phyloP scores from a whole-genome alignment of 768 basidiomycete species.

The Termitomyces sp. region DNA sequence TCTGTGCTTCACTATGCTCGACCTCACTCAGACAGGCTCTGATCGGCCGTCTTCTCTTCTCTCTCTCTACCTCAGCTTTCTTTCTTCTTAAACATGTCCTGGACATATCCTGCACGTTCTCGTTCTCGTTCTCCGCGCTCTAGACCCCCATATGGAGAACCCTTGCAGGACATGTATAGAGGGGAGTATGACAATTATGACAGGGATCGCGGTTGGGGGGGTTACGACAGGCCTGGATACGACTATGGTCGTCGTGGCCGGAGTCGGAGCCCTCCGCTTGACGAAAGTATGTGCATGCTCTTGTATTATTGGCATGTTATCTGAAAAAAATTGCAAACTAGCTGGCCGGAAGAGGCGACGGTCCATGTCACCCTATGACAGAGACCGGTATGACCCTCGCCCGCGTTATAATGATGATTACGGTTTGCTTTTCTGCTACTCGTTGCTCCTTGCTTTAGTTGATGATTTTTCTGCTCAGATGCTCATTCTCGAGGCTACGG shows the following conservation, averaged over 20 bases:
- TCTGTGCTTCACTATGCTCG: constrained; percentile 92
- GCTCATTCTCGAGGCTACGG: constrained; percentile 60
- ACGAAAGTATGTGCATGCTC: constrained; percentile 45
- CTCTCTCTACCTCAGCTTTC: constrained; percentile 53
- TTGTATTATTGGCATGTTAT: constrained; percentile 4
- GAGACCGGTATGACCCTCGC: constrained; percentile 78
- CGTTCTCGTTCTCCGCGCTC: constrained; percentile 78
- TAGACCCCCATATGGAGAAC: constrained; percentile 52
- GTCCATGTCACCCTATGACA: constrained; percentile 76
- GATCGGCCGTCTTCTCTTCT: constrained; percentile 57
- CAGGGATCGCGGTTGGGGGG: constrained; percentile 64
- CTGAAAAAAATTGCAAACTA: constrained; percentile 17
- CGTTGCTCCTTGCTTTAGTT: constrained; percentile 5
- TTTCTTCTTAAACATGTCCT: constrained; percentile 69
- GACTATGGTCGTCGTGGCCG: constrained; percentile 67
- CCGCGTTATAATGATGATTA: constrained; percentile 80
- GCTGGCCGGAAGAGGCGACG: constrained; percentile 73
- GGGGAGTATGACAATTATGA: constrained; percentile 69
- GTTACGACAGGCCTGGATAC: constrained; percentile 63
- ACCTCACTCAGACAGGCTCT: constrained; percentile 72
- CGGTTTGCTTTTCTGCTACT: constrained; percentile 40
- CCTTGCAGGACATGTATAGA: constrained; percentile 53
- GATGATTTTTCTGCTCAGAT: constrained; percentile 34
- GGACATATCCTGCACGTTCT: constrained; percentile 78
- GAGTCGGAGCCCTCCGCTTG: constrained; percentile 70